Evolutionary conservation across 495 filamentous ascomycete species (phyloP).

Genomic region (Aspergillus heteromorphus): DNA sequence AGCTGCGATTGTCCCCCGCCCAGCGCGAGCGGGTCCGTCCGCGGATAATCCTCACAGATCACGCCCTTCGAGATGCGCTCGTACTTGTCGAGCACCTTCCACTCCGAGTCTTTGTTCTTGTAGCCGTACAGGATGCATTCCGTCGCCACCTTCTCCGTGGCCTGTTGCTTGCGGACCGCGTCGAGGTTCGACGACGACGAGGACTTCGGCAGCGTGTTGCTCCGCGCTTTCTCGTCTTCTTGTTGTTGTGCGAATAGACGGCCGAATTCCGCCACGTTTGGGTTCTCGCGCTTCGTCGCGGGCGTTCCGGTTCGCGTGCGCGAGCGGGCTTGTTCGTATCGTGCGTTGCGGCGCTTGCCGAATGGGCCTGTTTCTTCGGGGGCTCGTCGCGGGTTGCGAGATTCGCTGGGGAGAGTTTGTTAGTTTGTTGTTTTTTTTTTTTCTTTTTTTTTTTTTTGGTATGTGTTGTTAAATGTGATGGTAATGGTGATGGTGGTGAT

Average conservation of each 20-base stretch:
- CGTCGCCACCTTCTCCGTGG: constrained; percentile 60
- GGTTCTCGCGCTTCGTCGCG: constrained; percentile 50
- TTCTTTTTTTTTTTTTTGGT: too few species aligned
- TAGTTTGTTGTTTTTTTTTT: too few species aligned
- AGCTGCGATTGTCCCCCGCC: constrained; percentile 54
- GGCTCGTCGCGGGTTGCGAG: constrained; percentile 44
- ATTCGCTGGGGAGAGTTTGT: constrained; percentile 29
- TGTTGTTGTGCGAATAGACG: constrained; percentile 42
- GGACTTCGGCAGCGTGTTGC: constrained; percentile 36
- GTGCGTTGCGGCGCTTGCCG: constrained; percentile 48
- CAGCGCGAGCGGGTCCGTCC: constrained; percentile 49
- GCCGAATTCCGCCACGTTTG: constrained; percentile 48
- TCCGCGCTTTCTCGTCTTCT: constrained; percentile 33
- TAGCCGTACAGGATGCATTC: constrained; percentile 86
- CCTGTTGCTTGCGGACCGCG: constrained; percentile 34
- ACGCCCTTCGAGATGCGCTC: constrained; percentile 67
- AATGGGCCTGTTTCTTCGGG: constrained; percentile 61
- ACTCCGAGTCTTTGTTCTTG: constrained; percentile 61
- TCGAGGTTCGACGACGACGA: constrained; percentile 38
- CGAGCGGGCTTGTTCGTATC: constrained; percentile 47
- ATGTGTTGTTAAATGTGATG: too few species aligned
- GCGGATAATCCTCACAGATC: constrained; percentile 87
- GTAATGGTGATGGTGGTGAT: too few species aligned
- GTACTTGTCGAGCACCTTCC: constrained; percentile 79
- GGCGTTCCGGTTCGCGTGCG: constrained; percentile 56